A percentile compares a stretch with the other conserved stretches of the same genome.
These are phyloP conservation scores for Blastomyces percursus DNA, from an alignment of 2,329 filamentous ascomycete species.

Conservation along the genomic window DNA sequence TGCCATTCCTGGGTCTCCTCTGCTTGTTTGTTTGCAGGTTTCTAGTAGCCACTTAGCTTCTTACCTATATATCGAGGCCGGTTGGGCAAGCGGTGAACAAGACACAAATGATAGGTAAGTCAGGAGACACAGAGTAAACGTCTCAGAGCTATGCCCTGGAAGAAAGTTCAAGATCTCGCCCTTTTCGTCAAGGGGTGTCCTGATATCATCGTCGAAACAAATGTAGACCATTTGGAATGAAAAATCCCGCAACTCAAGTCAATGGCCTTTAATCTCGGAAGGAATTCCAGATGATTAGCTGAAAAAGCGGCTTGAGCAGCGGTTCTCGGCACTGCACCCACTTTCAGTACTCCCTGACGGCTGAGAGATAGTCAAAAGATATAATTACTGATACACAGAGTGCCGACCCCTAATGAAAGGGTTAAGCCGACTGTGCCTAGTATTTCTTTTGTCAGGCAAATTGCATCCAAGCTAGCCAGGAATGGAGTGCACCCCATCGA, in stretches of 20 bases:
- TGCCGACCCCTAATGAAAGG: slow-evolving; percentile 4
- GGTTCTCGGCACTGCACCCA: background rate
- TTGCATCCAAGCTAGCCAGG: slow-evolving; percentile 4
- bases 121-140: slow-evolving; percentile 8
- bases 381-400: background rate
- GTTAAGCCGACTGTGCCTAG: background rate
- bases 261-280: background rate
- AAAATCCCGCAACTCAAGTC: background rate
- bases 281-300: background rate
- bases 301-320: background rate
- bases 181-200: background rate
- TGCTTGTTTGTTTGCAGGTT: slow-evolving; percentile 13
- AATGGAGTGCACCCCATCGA: slow-evolving; percentile 9
- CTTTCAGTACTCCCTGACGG: slow-evolving; percentile 7
- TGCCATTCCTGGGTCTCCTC: slow-evolving; percentile 6
- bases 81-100: slow-evolving; percentile 14
- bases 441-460: background rate
- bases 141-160: slow-evolving; percentile 8
- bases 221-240: background rate
- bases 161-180: background rate
- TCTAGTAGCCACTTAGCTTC: slow-evolving; percentile 11
- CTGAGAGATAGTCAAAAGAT: background rate
- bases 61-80: slow-evolving; percentile 12
- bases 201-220: background rate
- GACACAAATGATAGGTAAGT: slow-evolving; percentile 5